A percentile compares a stretch with the other conserved stretches of the same genome.
phyloP scores from a whole-genome alignment of 1,284 basidiomycete genomes.

The Puccinia brachypodii region DNA sequence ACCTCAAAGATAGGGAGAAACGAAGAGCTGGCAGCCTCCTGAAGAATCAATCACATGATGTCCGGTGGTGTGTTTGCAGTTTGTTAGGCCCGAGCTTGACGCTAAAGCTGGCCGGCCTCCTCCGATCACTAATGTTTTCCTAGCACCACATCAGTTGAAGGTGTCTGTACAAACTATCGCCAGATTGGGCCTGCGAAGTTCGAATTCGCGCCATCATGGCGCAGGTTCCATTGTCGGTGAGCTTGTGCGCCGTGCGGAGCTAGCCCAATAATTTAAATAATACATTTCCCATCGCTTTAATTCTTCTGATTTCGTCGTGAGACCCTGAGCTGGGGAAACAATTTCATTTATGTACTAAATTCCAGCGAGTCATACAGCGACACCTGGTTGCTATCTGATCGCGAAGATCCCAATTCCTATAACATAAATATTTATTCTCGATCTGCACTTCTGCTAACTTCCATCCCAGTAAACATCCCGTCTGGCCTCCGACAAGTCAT shows the following conservation, averaged over 20 bases:
- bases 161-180: not conserved
- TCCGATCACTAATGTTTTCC: not conserved
- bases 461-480: not conserved
- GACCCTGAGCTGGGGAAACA: not conserved
- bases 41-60: too few species aligned
- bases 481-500: not conserved
- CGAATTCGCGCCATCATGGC: not conserved
- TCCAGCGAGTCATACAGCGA: too few species aligned
- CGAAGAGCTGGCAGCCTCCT: too few species aligned
- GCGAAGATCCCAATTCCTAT: too few species aligned
- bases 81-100: not conserved
- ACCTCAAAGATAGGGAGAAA: too few species aligned
- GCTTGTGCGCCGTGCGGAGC: slow-evolving; percentile 1
- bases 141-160: too few species aligned
- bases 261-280: too few species aligned
- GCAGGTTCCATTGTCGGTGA: not conserved
- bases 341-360: too few species aligned
- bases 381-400: too few species aligned
- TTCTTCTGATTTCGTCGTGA: not conserved
- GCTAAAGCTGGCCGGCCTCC: not conserved
- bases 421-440: too few species aligned
- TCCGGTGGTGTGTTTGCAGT: too few species aligned
- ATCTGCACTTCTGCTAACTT: too few species aligned
- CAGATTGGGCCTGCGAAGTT: not conserved
- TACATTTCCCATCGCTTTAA: not conserved